phyloP scores from a whole-genome alignment of 2,329 filamentous ascomycete genomes.

The Akanthomyces uredinophilus region DNA sequence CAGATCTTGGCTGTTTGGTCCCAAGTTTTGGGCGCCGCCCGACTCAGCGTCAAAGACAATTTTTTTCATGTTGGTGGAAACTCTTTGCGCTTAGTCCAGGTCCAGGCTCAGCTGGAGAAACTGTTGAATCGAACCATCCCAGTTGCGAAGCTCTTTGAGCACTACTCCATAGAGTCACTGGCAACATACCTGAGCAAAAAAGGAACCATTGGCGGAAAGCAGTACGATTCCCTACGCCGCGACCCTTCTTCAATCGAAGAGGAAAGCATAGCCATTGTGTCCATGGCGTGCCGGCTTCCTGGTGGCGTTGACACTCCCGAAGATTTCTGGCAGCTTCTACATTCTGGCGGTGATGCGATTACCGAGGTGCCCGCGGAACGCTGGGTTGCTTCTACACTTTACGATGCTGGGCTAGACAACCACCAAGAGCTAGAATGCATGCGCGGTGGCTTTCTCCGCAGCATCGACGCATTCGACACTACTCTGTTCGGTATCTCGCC shows the following conservation, averaged over 20 bases:
- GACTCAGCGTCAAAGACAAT: background rate
- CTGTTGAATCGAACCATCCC: background rate
- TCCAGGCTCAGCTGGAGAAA: background rate
- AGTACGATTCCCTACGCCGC: background rate
- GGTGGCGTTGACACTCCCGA: background rate
- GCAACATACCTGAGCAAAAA: background rate
- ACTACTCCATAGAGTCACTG: background rate
- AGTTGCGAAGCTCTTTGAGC: background rate
- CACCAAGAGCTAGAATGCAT: background rate
- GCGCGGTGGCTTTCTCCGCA: background rate
- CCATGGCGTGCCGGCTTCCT: background rate
- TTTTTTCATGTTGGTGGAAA: background rate
- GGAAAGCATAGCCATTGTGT: background rate
- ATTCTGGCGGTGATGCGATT: background rate
- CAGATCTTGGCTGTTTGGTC: background rate
- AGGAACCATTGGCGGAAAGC: background rate
- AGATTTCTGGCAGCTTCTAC: background rate
- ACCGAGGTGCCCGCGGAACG: background rate
- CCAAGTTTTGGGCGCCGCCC: background rate
- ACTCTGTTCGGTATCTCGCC: background rate
- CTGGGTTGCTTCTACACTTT: background rate
- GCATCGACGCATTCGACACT: background rate
- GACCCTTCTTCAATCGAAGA: background rate
- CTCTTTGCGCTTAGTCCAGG: background rate
- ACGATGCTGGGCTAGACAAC: background rate